phyloP scores from a whole-genome alignment of 306 rosid genomes.

The Ormosia semicastrata region DNA sequence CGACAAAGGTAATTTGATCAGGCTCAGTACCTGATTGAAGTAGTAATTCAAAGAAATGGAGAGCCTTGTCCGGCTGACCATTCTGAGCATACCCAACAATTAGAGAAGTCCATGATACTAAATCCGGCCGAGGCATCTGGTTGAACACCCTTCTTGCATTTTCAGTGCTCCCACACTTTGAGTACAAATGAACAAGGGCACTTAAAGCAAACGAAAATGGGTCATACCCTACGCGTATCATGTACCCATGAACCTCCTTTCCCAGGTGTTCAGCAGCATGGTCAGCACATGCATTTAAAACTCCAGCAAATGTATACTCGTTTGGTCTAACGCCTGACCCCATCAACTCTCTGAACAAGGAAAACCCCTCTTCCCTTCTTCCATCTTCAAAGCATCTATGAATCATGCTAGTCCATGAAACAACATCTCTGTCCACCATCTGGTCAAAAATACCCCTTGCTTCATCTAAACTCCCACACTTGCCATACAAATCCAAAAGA shows the following conservation, averaged over 20 bases:
- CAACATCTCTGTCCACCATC: conserved; percentile 51
- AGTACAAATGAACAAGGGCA: conserved; percentile 66
- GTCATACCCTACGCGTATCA: conserved; percentile 54
- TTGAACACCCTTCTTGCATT: conserved; percentile 54
- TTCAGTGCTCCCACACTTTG: conserved; percentile 61
- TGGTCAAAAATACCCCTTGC: conserved; percentile 56
- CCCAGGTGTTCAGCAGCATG: conserved; percentile 51
- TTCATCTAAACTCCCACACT: conserved; percentile 67
- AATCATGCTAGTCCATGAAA: conserved; percentile 69
- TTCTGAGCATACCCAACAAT: conserved; percentile 69
- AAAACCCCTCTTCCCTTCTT: conserved; percentile 61
- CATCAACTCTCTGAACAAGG: conserved; percentile 51
- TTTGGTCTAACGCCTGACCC: conserved; percentile 49
- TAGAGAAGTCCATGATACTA: conserved; percentile 73
- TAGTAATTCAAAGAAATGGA: conserved; percentile 53
- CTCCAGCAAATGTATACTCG: conserved; percentile 65
- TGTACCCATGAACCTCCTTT: conserved; percentile 64
- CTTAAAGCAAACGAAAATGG: conserved; percentile 55
- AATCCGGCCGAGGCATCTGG: conserved; percentile 53
- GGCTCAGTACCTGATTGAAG: conserved; percentile 60
- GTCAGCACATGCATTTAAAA: conserved; percentile 67
- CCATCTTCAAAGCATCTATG: conserved; percentile 63
- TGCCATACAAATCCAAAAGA: conserved; percentile 58
- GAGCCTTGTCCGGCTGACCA: conserved; percentile 57
- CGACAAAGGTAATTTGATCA: conserved; percentile 60